Base-by-base conservation (phyloP, 1,284 basidiomycete species). In the Apiotrichum siamense region DNA sequence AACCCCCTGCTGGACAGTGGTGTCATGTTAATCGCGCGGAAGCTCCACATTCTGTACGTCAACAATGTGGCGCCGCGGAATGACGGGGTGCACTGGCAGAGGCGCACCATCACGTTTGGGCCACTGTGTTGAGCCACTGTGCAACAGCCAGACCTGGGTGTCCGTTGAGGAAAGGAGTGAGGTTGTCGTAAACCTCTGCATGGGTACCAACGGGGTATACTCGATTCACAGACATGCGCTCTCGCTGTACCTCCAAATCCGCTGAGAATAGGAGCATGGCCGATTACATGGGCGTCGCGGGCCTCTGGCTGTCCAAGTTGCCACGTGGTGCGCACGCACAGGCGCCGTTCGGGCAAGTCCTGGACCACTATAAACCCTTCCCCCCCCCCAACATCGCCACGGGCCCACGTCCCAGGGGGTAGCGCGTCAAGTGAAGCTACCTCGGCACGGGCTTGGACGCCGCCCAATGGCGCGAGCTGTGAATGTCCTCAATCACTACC, bases 41-140 rank as follows among this genome's bases (percentile, higher is more conserved):
- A 21, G n/a, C 38, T 49, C n/a, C 47, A 49, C n/a, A n/a, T n/a
- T n/a, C n/a, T n/a, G n/a, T n/a, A n/a, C n/a, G n/a, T n/a, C n/a
- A n/a, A n/a, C n/a, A n/a, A n/a, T n/a, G n/a, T n/a, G 47, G 39
- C 40, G 12, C 47, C 42, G 21, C 36, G 27, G 32, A 27, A 42
- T 4, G 47, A 42, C 32, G 39, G 35, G 24, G 47, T 42, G 6
- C 39, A 21, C 18, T 9, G n/a, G 10, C 25, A 10, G 36, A 38
- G 25, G 27, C 39, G 18, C 18, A 31, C 35, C 39, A 26, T 25
- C 6, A 23, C 25, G 23, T 3, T 10, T 15, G 24, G 11, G 45
- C 45, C 6, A 9, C 18, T 26, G 26, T 3, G 15, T 29, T 47
- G 27, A 29, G 25, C 2, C 26, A 3, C 11, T 17, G 2, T 11